Base-by-base conservation (phyloP, 73 alveolate genomes). In the Symbiodinium natans region DNA sequence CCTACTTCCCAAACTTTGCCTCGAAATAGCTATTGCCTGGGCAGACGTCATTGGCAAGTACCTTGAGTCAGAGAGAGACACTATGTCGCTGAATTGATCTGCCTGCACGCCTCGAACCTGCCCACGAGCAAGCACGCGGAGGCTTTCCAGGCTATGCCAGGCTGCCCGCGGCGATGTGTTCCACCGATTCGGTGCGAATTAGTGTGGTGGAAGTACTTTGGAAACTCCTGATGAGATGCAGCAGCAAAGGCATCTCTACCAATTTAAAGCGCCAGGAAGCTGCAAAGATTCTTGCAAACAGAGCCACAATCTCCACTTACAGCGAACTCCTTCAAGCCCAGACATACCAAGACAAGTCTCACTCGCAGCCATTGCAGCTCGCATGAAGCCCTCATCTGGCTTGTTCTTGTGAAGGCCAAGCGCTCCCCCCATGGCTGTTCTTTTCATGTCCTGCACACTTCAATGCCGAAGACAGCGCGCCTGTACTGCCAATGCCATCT, bases 341-440 rank as follows among this genome's bases (percentile, higher is more conserved):
- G n/a, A n/a, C n/a, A n/a, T n/a, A n/a, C n/a, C 17, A 27, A 52
- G 68, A 29, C 52, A 34, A 90, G 96, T 17, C n/a, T 2, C 96
- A 41, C 96, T 90, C 29, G 96, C 75, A 2, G 96, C 96, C 96
- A 90, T 68, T 23, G 87, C 96, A n/a, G 96, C 96, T 25, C 96
- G 73, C 88, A 90, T 90, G 87, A 90, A 90, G 75, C 96, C 96
- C 46, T 90, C 96, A 41, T 90, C 96, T 31, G 96, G 96, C 36
- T 71, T 39, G 87, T 82, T 71, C 43, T 63, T 80, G 46, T 90
- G 86, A 43, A 90, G 48, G 82, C 96, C 96, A 74, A 90, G 41
- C 38, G 29, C 8, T 38, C 96, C 96, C 15, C 96, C 96, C 96
- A 90, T 90, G 23, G 80, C 96, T 15, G 86, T 40, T 19, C 43